Evolutionary conservation across 176 grass and related monocot species (phyloP), one percentile per base, ranked within the genome.

Genomic region (Lolium perenne): DNA sequence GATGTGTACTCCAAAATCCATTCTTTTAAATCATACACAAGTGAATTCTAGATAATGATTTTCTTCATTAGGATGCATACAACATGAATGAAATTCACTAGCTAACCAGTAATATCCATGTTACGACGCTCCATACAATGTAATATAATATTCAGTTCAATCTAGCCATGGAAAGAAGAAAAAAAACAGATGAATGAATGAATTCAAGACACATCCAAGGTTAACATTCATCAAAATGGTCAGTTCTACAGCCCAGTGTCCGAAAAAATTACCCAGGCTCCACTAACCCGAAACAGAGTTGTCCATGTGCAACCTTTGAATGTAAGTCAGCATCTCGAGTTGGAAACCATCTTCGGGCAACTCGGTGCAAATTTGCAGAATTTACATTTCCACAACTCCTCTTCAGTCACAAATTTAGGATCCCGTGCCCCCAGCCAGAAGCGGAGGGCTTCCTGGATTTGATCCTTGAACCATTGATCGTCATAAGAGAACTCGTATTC

Each of bases 361-460:
- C 48, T 71, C 5, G 87, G 22, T 22, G 12, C 81, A 57, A 96
- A 98, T 64, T 87, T 85, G 82, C 96, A 98, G 72, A 87, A 58
- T 45, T 61, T 32, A 35, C 97, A 96, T 80, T 96, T 94, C 97
- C 88, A 95, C 26, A 48, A 89, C 70, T 98, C 96, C 29, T 86
- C 86, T 77, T 94, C 86, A 41, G 63, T 58, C 47, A 92, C 90
- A 88, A 88, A 91, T 79, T 89, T 92, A 48, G 92, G 74, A 60
- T 88, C 90, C 11, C 84, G 77, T 22, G 86, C 38, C 40, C 94
- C 92, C 49, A 15, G 25, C 93, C 88, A 94, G 71, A 96, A 90
- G 74, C 83, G 75, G 4, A 98, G 79, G 79, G 65, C 63, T 82
- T 91, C 78, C 12, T 89, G 82, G 65, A 94, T 80, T 78, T 95